These are phyloP conservation scores for Hypericum perforatum DNA, from an alignment of 345 rosid genomes.

Conservation along the genomic window DNA sequence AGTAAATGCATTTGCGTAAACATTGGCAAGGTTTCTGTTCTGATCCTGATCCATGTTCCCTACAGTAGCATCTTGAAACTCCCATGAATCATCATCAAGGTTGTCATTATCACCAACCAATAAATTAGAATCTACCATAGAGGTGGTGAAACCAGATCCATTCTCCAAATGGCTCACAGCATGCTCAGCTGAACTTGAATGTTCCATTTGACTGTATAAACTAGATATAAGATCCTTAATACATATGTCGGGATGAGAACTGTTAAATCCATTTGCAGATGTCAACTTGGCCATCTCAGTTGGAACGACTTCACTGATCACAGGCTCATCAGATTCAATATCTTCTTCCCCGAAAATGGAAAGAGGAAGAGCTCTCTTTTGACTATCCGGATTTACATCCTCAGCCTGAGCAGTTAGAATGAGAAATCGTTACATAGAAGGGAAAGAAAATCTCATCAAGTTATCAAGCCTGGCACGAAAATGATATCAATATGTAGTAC, in stretches of 20 bases:
- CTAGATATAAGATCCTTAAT: conserved; percentile 69
- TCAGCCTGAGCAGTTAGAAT: conserved; percentile 25
- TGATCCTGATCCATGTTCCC: conserved; percentile 23
- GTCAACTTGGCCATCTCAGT: conserved; percentile 17
- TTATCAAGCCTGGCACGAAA: background rate
- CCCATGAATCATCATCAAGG: conserved; percentile 69
- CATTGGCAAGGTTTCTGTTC: conserved; percentile 20
- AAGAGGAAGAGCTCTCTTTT: conserved; percentile 51
- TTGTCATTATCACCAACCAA: conserved; percentile 23
- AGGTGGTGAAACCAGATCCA: conserved; percentile 21
- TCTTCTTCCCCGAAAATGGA: conserved; percentile 56
- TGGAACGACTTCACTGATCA: conserved; percentile 30
- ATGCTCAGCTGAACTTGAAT: conserved; percentile 23
- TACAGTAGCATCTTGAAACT: conserved; percentile 42
- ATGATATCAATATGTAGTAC: conserved; percentile 11
- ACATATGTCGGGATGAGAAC: conserved; percentile 27
- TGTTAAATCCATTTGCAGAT: conserved; percentile 21
- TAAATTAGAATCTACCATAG: conserved; percentile 18
- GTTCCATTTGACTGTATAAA: conserved; percentile 58
- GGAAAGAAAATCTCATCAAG: conserved; percentile 10
- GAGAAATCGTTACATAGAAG: conserved; percentile 5
- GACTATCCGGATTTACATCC: conserved; percentile 9
- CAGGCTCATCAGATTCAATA: conserved; percentile 30
- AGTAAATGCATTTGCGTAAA: conserved; percentile 18
- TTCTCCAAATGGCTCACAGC: conserved; percentile 24